Evolutionary conservation across 192 early-diverging fungal species (phyloP), one percentile per base, ranked within the genome.

Genomic region (Coemansia sp.): DNA sequence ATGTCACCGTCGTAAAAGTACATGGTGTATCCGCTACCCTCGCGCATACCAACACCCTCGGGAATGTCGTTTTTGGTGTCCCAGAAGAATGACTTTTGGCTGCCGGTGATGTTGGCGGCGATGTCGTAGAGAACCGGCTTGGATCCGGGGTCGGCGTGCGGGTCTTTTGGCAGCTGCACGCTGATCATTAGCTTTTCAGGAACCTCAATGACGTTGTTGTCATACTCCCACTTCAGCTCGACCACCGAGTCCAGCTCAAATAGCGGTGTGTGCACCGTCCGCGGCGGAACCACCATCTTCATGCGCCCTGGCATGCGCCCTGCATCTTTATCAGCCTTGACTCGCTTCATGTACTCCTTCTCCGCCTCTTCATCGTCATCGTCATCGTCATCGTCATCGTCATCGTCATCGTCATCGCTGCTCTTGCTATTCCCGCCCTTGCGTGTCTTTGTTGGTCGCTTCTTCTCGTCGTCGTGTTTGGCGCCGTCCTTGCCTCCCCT

Each of bases 61-160:
- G 81, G 81, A 21, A 83, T 70, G 18, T 83, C 77, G 67, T 83
- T 78, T 59, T 78, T 77, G n/a, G 76, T 83, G 41, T 83, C 81
- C 81, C 81, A 83, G 61, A 68, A 78, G 61, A 83, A 83, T 43
- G 19, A 60, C 51, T 70, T 74, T 56, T 70, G 71, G 26, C 72
- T 60, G 60, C 81, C 81, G 0, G 81, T 78, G 41, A 83, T 52
- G 54, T 83, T 83, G 21, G 67, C 67, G 1, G 81, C 81, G 67
- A 83, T 78, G 43, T 83, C 81, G 67, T 83, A 83, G 2, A 82
- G 4, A 26, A 77, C 68, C 6, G 80, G 74, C 68, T 82, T 82
- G 51, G 61, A 32, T 18, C 69, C 69, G 8, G 71, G 65, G 6
- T 74, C 69, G 8, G 61, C 72, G 40, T 82, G 80, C 36, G 74